phyloP scores from a whole-genome alignment of 257 asterid species.

The Ajuga chamaepitys region DNA sequence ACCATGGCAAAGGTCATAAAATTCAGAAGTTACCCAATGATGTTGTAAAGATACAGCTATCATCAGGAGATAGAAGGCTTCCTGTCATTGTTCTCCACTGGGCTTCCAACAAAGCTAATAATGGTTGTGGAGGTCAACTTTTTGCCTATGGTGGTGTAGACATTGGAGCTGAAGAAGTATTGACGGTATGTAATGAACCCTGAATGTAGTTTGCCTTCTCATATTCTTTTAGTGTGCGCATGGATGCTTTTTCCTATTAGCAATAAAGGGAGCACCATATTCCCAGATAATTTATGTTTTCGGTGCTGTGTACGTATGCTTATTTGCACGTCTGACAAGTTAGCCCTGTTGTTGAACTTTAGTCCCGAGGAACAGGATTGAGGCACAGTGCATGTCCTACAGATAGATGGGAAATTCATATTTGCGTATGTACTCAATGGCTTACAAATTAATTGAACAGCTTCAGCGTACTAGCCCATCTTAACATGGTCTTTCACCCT shows the following conservation, averaged over 20 bases:
- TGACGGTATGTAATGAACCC: conserved; percentile 54
- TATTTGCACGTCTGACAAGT: neutral
- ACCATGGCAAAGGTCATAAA: conserved; percentile 31
- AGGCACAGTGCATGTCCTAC: neutral
- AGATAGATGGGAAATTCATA: neutral
- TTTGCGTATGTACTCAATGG: neutral
- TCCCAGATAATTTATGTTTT: neutral
- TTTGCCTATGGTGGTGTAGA: conserved; percentile 90
- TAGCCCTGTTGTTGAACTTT: neutral
- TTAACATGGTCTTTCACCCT: neutral
- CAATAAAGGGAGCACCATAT: neutral
- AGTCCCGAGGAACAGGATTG: neutral
- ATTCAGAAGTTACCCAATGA: conserved; percentile 36
- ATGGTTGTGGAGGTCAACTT: conserved; percentile 61
- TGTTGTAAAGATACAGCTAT: conserved; percentile 65
- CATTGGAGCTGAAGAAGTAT: conserved; percentile 91
- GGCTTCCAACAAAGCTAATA: conserved; percentile 51
- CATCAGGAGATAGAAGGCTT: conserved; percentile 75
- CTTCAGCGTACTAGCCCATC: neutral
- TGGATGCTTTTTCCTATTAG: neutral
- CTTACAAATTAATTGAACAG: neutral
- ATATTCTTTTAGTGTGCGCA: neutral
- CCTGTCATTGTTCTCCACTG: conserved; percentile 93
- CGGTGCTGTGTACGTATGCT: neutral
- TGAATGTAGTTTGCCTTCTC: conserved; percentile 20